Evolutionary conservation across 257 asterid genomes (phyloP).

Genomic region (Fraxinus americana): DNA sequence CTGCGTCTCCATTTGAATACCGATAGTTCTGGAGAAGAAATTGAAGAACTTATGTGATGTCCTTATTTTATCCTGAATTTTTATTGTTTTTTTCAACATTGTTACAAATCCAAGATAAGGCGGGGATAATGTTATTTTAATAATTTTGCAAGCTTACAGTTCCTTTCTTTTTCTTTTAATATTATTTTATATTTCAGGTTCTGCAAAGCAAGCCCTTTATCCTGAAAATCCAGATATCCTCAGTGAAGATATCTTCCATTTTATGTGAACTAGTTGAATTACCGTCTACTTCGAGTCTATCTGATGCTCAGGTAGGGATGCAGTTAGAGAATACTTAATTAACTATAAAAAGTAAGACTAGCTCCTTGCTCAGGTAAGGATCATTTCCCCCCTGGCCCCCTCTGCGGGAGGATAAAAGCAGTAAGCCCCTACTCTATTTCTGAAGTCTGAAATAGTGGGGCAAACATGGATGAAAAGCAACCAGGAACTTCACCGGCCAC

Average conservation of each 20-base stretch:
- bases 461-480: no score
- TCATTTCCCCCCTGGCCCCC: no score
- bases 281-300: slow-evolving; percentile 41
- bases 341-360: no score
- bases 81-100: neutral
- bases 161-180: slow-evolving; percentile 2
- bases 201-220: slow-evolving; percentile 66
- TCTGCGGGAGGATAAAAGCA: no score
- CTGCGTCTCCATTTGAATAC: neutral
- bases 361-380: no score
- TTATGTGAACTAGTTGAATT: slow-evolving; percentile 53
- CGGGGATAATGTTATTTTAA: neutral
- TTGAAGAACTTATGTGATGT: neutral
- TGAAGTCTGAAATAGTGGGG: no score
- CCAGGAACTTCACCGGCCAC: neutral
- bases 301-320: slow-evolving; percentile 56
- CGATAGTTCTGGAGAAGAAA: neutral
- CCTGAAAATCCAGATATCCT: slow-evolving; percentile 58
- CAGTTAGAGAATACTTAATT: neutral
- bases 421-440: no score
- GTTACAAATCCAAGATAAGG: neutral
- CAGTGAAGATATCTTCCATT: slow-evolving; percentile 50
- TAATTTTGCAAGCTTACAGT: slow-evolving; percentile 10
- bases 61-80: neutral
- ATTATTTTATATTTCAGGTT: slow-evolving; percentile 46